Base-by-base conservation (phyloP, 164 flowering plant species). In the Euptelea pleiosperma region DNA sequence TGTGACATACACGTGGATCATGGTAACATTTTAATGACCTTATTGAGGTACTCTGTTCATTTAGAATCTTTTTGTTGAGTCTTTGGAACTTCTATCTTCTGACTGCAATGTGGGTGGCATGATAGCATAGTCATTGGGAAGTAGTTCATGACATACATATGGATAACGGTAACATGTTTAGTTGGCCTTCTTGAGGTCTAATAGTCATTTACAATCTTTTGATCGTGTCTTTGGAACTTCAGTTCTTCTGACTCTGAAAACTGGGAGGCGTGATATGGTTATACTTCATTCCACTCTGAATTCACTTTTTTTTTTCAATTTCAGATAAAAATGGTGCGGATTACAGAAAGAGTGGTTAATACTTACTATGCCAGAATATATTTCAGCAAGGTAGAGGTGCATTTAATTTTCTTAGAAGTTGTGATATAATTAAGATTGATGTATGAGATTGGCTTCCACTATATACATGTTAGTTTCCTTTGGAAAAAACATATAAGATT, bases 301-400 rank as follows among this genome's bases (percentile, higher is more conserved):
- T 19, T 52, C 12, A 15, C 1, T 35, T 9, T 31, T 3, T 35
- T 15, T 40, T 33, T 3, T n/a, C 4, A 44, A 34, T 65, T 67
- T 56, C 79, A 86, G 97, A 83, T 85, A 19, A 74, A 64, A 52
- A 82, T 80, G 91, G 94, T 80, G 55, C 77, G 69, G 59, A 86
- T 89, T 60, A 89, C 94, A 11, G 69, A 85, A 67, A 80, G 87
- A 73, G 82, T 82, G 51, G 68, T 70, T 9, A 80, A 73, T 72
- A 89, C 87, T 18, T 89, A 86, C 70, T 74, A 75, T 64, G 78
- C 94, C 30, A 70, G 77, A 37, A 73, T 86, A 65, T 72, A 64
- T 63, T 69, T 86, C 60, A 67, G 75, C 65, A 83, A 89, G 94
- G 97, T 89, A 66, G 5, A 39, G 12, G 9, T 10, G 2, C n/a